Percentiles rank a stretch among this genome's conserved stretches.
Evolutionary conservation across 2,329 filamentous ascomycete genomes (phyloP).

Genomic region (Pseudogymnoascus sp.): DNA sequence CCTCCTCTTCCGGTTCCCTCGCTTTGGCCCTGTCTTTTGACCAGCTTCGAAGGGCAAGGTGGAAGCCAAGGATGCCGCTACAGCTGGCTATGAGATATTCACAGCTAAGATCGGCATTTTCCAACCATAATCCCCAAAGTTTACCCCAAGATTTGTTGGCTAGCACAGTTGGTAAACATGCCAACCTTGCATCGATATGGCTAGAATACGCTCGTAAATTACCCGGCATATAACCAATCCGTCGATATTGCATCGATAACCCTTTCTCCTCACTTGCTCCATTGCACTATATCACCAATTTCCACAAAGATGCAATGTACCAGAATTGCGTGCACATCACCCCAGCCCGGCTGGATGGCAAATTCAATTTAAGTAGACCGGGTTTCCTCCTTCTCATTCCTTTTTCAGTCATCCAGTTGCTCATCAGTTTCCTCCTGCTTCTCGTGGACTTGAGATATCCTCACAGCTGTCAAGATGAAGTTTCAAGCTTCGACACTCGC

Average conservation of each 20-base stretch:
- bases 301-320: constrained; percentile 3
- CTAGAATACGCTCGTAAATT: constrained; percentile 1
- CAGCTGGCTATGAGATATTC: background rate
- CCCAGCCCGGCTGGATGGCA: background rate
- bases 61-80: background rate
- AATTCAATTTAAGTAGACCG: background rate
- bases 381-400: background rate
- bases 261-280: constrained; percentile 3
- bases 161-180: background rate
- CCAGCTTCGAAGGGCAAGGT: background rate
- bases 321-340: background rate
- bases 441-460: background rate
- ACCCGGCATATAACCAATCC: constrained; percentile 4
- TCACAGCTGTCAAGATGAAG: constrained; percentile 14
- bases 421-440: background rate
- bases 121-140: background rate
- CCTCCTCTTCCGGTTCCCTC: background rate
- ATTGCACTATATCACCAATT: constrained; percentile 1
- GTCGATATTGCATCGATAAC: background rate
- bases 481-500: constrained; percentile 12
- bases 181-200: background rate
- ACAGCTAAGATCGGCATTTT: background rate
- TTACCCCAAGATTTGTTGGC: background rate
- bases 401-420: background rate
- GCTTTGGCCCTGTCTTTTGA: background rate